A percentile compares a stretch with the other conserved stretches of the same genome.
phyloP scores from a whole-genome alignment of 2,329 filamentous ascomycete species.

The Ophiostoma ips region DNA sequence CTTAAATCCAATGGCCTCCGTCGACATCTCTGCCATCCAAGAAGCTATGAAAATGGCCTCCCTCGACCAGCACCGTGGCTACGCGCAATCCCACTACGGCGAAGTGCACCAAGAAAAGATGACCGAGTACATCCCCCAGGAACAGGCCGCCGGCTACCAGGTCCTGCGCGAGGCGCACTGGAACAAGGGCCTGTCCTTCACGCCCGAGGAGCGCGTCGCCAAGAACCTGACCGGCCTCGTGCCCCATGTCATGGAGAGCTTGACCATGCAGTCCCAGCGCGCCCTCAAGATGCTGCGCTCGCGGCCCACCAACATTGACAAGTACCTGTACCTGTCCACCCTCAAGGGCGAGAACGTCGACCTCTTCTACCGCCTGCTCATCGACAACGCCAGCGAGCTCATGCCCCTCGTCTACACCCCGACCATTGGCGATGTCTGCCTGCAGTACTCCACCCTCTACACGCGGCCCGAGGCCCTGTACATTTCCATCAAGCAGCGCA shows the following conservation, averaged over 20 bases:
- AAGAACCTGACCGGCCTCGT: slow-evolving; percentile 55
- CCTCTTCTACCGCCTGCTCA: slow-evolving; percentile 70
- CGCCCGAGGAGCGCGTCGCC: slow-evolving; percentile 45
- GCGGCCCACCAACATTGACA: slow-evolving; percentile 59
- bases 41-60: slow-evolving; percentile 45
- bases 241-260: slow-evolving; percentile 48
- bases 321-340: slow-evolving; percentile 68
- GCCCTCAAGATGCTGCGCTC: slow-evolving; percentile 63
- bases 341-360: slow-evolving; percentile 65
- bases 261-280: slow-evolving; percentile 46
- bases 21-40: slow-evolving; percentile 44
- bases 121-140: slow-evolving; percentile 40
- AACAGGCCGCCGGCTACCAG: slow-evolving; percentile 44
- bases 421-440: slow-evolving; percentile 88
- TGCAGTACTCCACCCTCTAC: slow-evolving; percentile 92
- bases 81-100: slow-evolving; percentile 40
- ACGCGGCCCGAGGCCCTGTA: slow-evolving; percentile 92
- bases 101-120: slow-evolving; percentile 39
- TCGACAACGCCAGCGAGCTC: slow-evolving; percentile 59
- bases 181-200: slow-evolving; percentile 55
- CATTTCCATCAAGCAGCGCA: slow-evolving; percentile 88
- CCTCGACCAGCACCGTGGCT: slow-evolving; percentile 47
- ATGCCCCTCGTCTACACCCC: slow-evolving; percentile 81
- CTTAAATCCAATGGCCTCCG: slow-evolving; percentile 40
- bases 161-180: slow-evolving; percentile 47